Percentiles rank a stretch among this genome's conserved stretches.
These are phyloP conservation scores for Plasmodium malariae DNA, from an alignment of 169 alveolate genomes.

Conservation along the genomic window DNA sequence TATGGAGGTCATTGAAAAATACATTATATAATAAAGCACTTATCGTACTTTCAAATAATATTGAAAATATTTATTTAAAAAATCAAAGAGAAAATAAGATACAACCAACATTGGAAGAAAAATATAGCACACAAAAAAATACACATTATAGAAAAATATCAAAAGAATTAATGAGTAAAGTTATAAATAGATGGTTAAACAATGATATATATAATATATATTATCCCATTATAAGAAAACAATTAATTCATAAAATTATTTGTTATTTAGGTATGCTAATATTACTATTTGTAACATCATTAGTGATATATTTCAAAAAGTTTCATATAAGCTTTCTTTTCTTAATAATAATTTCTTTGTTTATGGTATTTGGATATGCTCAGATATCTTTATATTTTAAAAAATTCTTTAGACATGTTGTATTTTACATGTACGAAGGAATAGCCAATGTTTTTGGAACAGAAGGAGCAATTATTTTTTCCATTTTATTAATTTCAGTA, in stretches of 20 bases:
- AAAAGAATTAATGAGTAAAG: constrained; percentile 78
- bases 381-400: constrained; percentile 50
- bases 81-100: constrained; percentile 75
- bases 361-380: constrained; percentile 75
- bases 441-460: constrained; percentile 75
- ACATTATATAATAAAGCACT: constrained; percentile 69
- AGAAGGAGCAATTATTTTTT: constrained; percentile 71
- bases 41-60: constrained; percentile 68
- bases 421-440: constrained; percentile 73
- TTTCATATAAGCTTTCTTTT: constrained; percentile 62
- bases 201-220: constrained; percentile 70
- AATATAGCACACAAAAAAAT: constrained; percentile 17
- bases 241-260: constrained; percentile 50
- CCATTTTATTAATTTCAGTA: constrained; percentile 35
- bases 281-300: constrained; percentile 28
- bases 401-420: constrained; percentile 64
- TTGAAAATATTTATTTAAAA: constrained; percentile 75
- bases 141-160: constrained; percentile 57
- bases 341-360: constrained; percentile 30
- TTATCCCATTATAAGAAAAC: constrained; percentile 72
- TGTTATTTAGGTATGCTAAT: constrained; percentile 53
- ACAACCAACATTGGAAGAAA: constrained; percentile 50
- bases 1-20: constrained; percentile 71
- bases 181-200: constrained; percentile 74
- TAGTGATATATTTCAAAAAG: constrained; percentile 67